Base-by-base conservation (phyloP, 2,329 filamentous ascomycete genomes). In the Venturia pyrina region DNA sequence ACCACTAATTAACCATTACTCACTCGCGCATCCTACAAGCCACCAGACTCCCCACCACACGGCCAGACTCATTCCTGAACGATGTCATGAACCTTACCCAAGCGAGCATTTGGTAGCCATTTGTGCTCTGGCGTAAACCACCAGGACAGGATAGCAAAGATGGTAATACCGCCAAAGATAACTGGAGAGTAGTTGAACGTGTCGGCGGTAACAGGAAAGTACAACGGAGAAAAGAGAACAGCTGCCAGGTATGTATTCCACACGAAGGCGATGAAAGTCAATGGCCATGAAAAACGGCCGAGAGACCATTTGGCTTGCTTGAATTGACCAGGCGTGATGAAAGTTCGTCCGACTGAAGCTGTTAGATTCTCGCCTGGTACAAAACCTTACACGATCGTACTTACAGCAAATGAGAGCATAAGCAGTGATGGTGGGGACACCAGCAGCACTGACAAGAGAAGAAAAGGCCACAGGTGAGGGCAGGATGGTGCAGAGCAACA, bases 401-500 rank as follows among this genome's bases (percentile, higher is more conserved):
- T 70, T 72, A 64, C 62, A 66, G n/a, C 43, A 66, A 21, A 76
- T 75, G 37, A 76, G 68, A 7, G 74, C 73, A 67, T 76, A 76
- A 1, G 72, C 72, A 1, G 74, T 75, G 67, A 76, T 77, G 10
- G 75, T 76, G 0, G 76, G 76, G 5, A 78, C 76, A 65, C 75
- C 76, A 24, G 76, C 76, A 15, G 76, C 76, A 43, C 71, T 74
- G 60, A 78, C 75, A 1, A 78, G 71, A 8, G 75, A 76, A 0
- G 72, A 71, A 70, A 78, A 78, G 0, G 76, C 76, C 1, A 77
- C 75, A 41, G 74, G 73, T 4, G 83, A 86, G 0, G 84, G 81
- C 1, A 87, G 75, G 62, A 86, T 83, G 0, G 82, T 86, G 77
- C 84, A 87, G 19, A 83, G 83, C 44, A 86, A 75, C 24, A 85